Conservation (phyloP, 75 land plant species). For the Sequoiadendron giganteum region DNA sequence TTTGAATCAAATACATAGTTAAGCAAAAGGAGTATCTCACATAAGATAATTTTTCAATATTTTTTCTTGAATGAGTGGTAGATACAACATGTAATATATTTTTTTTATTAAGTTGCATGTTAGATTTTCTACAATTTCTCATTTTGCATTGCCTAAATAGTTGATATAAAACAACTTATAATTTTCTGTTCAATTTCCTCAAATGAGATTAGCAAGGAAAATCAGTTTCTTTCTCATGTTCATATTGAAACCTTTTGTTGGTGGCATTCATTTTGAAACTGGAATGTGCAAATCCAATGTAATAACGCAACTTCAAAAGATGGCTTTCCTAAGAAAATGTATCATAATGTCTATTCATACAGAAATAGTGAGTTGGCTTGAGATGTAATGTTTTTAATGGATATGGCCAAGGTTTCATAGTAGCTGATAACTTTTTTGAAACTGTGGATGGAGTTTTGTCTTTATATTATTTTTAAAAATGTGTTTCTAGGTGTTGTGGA, state of each 20-base stretch:
- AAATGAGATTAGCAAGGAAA: not conserved
- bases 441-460: not conserved
- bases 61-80: not conserved
- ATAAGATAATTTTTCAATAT: not conserved
- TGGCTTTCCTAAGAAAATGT: not conserved
- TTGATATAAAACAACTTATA: not conserved
- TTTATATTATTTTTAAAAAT: no score
- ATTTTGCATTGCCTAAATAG: not conserved
- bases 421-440: not conserved
- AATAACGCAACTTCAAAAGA: not conserved
- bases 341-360: not conserved
- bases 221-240: not conserved
- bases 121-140: not conserved
- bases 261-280: not conserved
- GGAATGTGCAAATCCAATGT: no score
- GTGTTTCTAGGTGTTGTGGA: no score
- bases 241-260: not conserved
- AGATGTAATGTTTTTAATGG: not conserved
- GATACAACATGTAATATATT: not conserved
- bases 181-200: not conserved
- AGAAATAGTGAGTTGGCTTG: not conserved
- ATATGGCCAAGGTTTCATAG: not conserved
- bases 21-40: not conserved
- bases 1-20: not conserved
- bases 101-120: not conserved